These are phyloP conservation scores for Dacryopinax spathularia DNA, from an alignment of 768 basidiomycete species.

Conservation along the genomic window DNA sequence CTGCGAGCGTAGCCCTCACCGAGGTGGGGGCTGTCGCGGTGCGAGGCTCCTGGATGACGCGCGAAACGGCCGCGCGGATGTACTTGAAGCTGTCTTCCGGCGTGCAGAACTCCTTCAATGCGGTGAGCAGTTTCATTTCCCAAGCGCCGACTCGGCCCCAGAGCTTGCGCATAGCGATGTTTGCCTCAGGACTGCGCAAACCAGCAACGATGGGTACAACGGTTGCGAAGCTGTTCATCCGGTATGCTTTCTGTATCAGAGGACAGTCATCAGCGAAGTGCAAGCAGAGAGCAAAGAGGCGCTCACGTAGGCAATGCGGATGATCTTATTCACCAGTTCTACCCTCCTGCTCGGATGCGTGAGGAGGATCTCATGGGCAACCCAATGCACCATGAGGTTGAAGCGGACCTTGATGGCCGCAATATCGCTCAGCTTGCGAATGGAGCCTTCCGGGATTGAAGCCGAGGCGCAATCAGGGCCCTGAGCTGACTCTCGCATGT, in stretches of 20 bases:
- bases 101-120: conserved; percentile 52
- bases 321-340: conserved; percentile 58
- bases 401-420: conserved; percentile 66
- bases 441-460: neutral
- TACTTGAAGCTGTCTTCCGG: conserved; percentile 56
- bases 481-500: neutral
- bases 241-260: conserved; percentile 56
- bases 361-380: conserved; percentile 64
- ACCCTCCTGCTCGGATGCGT: conserved; percentile 53
- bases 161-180: conserved; percentile 47
- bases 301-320: conserved; percentile 73
- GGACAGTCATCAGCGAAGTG: neutral
- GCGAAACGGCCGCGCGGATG: conserved; percentile 39
- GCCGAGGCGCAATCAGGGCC: neutral
- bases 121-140: conserved; percentile 59
- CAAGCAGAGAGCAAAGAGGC: neutral
- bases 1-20: neutral
- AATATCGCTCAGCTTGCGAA: conserved; percentile 53
- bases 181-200: conserved; percentile 54
- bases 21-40: neutral
- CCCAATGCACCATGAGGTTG: conserved; percentile 71
- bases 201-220: conserved; percentile 68
- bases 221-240: conserved; percentile 60
- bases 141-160: conserved; percentile 54
- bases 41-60: neutral